phyloP scores from a whole-genome alignment of 2,329 filamentous ascomycete genomes.

The Tolypocladium tundrense region DNA sequence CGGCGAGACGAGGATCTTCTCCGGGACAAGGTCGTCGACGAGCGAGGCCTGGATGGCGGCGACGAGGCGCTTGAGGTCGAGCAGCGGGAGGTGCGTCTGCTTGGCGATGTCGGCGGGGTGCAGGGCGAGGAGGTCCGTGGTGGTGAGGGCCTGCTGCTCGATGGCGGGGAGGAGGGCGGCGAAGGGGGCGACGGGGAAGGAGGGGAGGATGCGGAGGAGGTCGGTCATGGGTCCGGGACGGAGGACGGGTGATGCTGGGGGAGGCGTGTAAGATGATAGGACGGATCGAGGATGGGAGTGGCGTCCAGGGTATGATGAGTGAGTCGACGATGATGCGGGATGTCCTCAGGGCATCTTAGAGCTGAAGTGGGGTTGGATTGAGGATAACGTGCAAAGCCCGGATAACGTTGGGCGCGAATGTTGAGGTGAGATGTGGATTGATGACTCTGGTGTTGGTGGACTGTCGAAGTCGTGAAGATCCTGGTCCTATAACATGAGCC shows the following conservation, averaged over 20 bases:
- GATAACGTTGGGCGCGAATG: not conserved
- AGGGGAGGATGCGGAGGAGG: conserved; percentile 71
- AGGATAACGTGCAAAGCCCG: not conserved
- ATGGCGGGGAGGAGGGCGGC: conserved; percentile 67
- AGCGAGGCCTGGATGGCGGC: conserved; percentile 57
- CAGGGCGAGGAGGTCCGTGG: conserved; percentile 75
- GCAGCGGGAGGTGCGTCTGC: conserved; percentile 69
- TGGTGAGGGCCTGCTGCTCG: conserved; percentile 67
- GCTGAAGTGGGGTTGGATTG: not conserved
- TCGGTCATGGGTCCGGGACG: conserved; percentile 58
- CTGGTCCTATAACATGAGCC: no score
- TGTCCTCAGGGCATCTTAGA: not conserved
- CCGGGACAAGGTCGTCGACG: conserved; percentile 44
- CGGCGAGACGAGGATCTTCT: conserved; percentile 2
- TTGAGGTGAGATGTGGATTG: not conserved
- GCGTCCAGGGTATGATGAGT: not conserved
- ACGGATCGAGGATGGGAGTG: not conserved
- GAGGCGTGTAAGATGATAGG: not conserved
- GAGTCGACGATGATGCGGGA: not conserved
- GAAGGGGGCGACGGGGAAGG: conserved; percentile 63
- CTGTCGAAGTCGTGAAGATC: no score
- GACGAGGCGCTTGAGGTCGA: conserved; percentile 67
- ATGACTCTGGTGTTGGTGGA: no score
- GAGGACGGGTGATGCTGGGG: not conserved
- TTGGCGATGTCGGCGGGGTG: conserved; percentile 76